Conservation (phyloP, 805 yeast genomes). For the Myxozyma geophila region DNA sequence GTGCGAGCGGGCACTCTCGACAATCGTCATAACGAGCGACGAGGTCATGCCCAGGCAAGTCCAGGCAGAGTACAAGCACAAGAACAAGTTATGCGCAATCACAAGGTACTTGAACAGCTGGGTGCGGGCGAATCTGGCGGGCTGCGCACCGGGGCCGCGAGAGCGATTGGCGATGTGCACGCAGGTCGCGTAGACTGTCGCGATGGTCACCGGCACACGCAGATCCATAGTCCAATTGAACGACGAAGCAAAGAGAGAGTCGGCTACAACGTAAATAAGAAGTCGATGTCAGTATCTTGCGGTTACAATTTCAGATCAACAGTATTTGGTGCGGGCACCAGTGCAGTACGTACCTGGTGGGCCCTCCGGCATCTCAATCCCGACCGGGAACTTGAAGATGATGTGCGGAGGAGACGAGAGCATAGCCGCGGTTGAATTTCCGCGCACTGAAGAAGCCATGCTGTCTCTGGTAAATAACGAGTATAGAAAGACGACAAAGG, state of each 20-base stretch:
- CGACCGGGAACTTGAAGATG: conserved; percentile 33
- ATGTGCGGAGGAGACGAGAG: conserved; percentile 29
- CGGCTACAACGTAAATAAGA: not conserved
- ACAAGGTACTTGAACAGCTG: conserved; percentile 58
- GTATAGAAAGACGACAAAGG: not conserved
- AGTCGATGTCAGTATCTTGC: not conserved
- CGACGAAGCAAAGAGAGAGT: conserved; percentile 29
- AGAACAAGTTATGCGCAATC: conserved; percentile 61
- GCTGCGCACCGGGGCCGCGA: conserved; percentile 54
- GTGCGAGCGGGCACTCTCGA: conserved; percentile 43
- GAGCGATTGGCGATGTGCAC: conserved; percentile 61
- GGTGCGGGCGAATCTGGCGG: conserved; percentile 54
- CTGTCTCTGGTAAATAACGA: not conserved
- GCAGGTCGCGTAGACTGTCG: conserved; percentile 59
- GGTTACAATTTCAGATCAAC: no score
- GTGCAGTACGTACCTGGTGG: conserved; percentile 28
- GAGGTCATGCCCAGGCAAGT: conserved; percentile 68
- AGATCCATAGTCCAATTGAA: conserved; percentile 49
- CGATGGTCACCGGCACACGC: conserved; percentile 60
- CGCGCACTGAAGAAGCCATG: conserved; percentile 9
- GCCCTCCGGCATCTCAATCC: conserved; percentile 35
- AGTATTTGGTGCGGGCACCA: no score
- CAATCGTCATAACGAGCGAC: conserved; percentile 53
- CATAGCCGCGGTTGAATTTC: conserved; percentile 27
- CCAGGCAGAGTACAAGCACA: conserved; percentile 72